These are phyloP conservation scores for Cynanchum wilfordii DNA, from an alignment of 257 asterid species.

Conservation along the genomic window DNA sequence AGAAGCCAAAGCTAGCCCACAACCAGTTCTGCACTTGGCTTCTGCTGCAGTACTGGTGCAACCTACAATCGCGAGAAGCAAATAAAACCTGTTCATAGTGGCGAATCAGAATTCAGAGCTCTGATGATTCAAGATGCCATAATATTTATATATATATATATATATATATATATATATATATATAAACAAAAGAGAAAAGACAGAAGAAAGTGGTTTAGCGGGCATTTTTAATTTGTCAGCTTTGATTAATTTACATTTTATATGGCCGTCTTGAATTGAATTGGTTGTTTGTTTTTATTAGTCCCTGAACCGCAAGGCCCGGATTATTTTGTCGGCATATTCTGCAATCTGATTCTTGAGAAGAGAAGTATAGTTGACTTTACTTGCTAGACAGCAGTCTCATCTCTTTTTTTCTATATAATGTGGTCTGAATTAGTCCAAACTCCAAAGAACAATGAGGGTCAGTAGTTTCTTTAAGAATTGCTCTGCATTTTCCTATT, in stretches of 20 bases:
- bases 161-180: too few species aligned
- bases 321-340: slow-evolving; percentile 11
- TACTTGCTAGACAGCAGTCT: neutral
- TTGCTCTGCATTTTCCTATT: too few species aligned
- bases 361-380: neutral
- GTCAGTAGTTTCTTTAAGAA: too few species aligned
- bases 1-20: slow-evolving; percentile 64
- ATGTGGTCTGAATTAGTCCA: too few species aligned
- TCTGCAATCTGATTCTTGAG: neutral
- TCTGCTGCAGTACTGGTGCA: slow-evolving; percentile 23
- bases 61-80: slow-evolving; percentile 20
- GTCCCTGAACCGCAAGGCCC: neutral
- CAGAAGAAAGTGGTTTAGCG: slow-evolving; percentile 10
- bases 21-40: slow-evolving; percentile 57
- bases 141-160: neutral
- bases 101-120: slow-evolving; percentile 7
- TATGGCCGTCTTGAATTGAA: slow-evolving; percentile 29
- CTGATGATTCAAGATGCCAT: slow-evolving; percentile 27
- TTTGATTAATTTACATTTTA: slow-evolving; percentile 12
- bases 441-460: too few species aligned
- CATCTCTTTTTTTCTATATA: too few species aligned
- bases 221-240: slow-evolving; percentile 9
- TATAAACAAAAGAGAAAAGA: neutral
- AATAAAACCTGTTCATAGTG: slow-evolving; percentile 21
- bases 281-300: neutral